A percentile compares a stretch with the other conserved stretches of the same genome.
phyloP scores from a whole-genome alignment of 2,329 filamentous ascomycete species.

The Monilinia fructigena region DNA sequence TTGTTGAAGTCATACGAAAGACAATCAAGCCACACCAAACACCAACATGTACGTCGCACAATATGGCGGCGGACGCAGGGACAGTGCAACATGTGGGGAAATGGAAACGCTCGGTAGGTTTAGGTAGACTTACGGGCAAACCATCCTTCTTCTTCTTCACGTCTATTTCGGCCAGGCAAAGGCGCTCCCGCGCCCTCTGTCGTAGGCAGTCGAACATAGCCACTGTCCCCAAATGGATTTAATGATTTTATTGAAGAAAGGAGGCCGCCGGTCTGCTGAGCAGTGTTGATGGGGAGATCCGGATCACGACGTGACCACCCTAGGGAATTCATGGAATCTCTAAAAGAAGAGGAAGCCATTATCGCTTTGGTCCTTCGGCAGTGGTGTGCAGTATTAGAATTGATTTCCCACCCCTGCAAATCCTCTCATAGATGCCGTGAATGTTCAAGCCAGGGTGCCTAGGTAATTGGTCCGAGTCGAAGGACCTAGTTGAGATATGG shows the following conservation, averaged over 20 bases:
- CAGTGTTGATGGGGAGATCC: conserved; percentile 73
- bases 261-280: conserved; percentile 64
- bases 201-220: conserved; percentile 88
- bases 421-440: conserved; percentile 10
- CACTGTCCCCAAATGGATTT: conserved; percentile 83
- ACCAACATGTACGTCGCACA: conserved; percentile 35
- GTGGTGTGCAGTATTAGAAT: conserved; percentile 27
- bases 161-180: conserved; percentile 75
- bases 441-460: conserved; percentile 20
- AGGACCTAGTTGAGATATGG: conserved; percentile 24
- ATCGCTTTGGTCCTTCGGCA: conserved; percentile 43
- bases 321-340: conserved; percentile 90
- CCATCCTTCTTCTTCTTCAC: conserved; percentile 94
- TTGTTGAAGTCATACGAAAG: conserved; percentile 30
- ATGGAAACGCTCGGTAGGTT: conserved; percentile 25
- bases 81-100: conserved; percentile 33
- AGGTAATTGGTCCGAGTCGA: conserved; percentile 15
- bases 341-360: conserved; percentile 83
- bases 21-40: conserved; percentile 29
- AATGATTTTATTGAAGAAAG: conserved; percentile 77
- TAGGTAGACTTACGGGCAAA: conserved; percentile 76
- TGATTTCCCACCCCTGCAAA: conserved; percentile 21
- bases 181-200: conserved; percentile 80
- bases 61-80: conserved; percentile 37
- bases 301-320: conserved; percentile 87